phyloP scores from a whole-genome alignment of 495 filamentous ascomycete genomes.

The Penicillium soppii region DNA sequence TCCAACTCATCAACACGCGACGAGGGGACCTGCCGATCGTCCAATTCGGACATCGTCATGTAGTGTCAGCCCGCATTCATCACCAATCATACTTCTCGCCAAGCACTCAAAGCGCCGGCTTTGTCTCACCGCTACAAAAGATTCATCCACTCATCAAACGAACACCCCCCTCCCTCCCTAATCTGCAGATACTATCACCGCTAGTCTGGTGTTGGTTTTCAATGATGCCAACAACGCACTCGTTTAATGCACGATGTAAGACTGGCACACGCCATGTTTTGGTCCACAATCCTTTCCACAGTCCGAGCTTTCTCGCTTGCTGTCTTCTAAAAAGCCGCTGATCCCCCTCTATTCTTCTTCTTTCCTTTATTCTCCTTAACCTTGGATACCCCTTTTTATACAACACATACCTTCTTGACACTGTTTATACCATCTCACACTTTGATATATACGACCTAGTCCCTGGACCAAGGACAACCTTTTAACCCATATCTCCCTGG shows the following conservation, averaged over 20 bases:
- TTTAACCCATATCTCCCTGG: slow-evolving; percentile 17
- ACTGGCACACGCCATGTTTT: slow-evolving; percentile 36
- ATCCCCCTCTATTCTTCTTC: slow-evolving; percentile 19
- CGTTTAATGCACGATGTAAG: slow-evolving; percentile 29
- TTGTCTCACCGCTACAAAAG: slow-evolving; percentile 35
- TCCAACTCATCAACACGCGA: slow-evolving; percentile 11
- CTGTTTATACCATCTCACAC: slow-evolving; percentile 3
- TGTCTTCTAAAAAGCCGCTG: slow-evolving; percentile 28
- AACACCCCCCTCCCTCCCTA: slow-evolving; percentile 12
- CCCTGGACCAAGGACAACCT: slow-evolving; percentile 37
- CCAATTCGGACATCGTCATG: slow-evolving; percentile 27
- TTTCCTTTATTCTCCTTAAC: slow-evolving; percentile 23
- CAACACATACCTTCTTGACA: slow-evolving; percentile 7
- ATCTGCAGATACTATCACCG: slow-evolving; percentile 31
- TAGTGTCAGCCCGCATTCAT: slow-evolving; percentile 20
- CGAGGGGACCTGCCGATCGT: slow-evolving; percentile 23
- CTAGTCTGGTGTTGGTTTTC: slow-evolving; percentile 21
- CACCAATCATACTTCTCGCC: slow-evolving; percentile 25
- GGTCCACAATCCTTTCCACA: slow-evolving; percentile 19
- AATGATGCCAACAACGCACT: slow-evolving; percentile 30
- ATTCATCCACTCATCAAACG: slow-evolving; percentile 16
- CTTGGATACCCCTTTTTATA: slow-evolving; percentile 19
- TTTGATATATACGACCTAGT: slow-evolving; percentile 6
- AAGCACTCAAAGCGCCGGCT: slow-evolving; percentile 18
- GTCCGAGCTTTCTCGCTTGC: slow-evolving; percentile 10